A percentile compares a stretch with the other conserved stretches of the same genome.
phyloP scores from a whole-genome alignment of 768 basidiomycete species.

The Boletus reticulatus region DNA sequence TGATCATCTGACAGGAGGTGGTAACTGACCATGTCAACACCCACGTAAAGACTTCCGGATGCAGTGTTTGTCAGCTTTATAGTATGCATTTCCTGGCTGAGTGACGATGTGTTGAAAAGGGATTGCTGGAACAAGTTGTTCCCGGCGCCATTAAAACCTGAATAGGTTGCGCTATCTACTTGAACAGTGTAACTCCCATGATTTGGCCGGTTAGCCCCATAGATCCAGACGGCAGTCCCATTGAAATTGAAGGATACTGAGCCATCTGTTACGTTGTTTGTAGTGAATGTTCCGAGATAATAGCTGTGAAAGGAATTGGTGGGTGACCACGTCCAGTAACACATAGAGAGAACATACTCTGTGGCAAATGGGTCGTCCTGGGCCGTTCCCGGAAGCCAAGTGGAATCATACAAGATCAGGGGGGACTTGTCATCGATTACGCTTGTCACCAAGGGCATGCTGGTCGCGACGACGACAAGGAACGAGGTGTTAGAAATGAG shows the following conservation, averaged over 20 bases:
- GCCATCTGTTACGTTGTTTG: slow-evolving; percentile 35
- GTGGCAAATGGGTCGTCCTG: slow-evolving; percentile 8
- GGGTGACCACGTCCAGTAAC: neutral
- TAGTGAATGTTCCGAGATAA: slow-evolving; percentile 39
- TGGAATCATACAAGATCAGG: slow-evolving; percentile 25
- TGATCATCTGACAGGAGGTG: neutral
- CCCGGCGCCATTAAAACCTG: slow-evolving; percentile 28
- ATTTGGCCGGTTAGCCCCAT: slow-evolving; percentile 47
- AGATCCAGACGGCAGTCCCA: slow-evolving; percentile 48
- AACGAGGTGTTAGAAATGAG: too few species aligned
- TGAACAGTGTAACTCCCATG: slow-evolving; percentile 45
- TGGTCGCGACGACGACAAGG: neutral
- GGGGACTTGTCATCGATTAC: slow-evolving; percentile 34
- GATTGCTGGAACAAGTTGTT: slow-evolving; percentile 37
- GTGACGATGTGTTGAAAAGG: slow-evolving; percentile 37
- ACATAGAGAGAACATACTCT: slow-evolving; percentile 8
- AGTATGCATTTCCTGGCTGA: slow-evolving; percentile 36
- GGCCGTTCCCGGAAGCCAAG: slow-evolving; percentile 22
- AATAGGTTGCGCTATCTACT: slow-evolving; percentile 36
- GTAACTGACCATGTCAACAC: slow-evolving; percentile 43
- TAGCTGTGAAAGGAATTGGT: slow-evolving; percentile 29
- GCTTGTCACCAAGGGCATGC: slow-evolving; percentile 25
- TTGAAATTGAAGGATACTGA: slow-evolving; percentile 43
- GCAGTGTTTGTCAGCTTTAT: slow-evolving; percentile 35
- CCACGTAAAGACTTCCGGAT: slow-evolving; percentile 35